Evolutionary conservation across 345 rosid species (phyloP).

Genomic region (Gossypium turneri): DNA sequence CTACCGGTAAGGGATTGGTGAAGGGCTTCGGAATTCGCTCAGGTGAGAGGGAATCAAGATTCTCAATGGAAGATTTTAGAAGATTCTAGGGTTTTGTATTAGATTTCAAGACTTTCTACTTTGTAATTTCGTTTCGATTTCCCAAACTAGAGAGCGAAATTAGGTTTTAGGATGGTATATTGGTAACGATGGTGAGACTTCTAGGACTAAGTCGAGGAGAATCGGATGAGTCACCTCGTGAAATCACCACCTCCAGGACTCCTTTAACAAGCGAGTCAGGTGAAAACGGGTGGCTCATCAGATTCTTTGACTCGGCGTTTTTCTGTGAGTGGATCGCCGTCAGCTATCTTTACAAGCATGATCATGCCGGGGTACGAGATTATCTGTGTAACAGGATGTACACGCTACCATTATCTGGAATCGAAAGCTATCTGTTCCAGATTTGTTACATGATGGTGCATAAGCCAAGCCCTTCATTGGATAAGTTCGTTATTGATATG

Average conservation of each 20-base stretch:
- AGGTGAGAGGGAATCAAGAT: constrained; percentile 7
- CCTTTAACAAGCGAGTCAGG: constrained; percentile 68
- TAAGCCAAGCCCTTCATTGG: constrained; percentile 97
- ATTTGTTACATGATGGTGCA: constrained; percentile 93
- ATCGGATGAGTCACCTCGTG: constrained; percentile 78
- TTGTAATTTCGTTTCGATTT: constrained; percentile 19
- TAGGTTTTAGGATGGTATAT: constrained; percentile 58
- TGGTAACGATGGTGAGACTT: constrained; percentile 75
- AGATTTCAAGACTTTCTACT: not conserved
- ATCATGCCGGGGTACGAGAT: constrained; percentile 88
- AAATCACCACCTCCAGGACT: constrained; percentile 65
- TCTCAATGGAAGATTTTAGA: not conserved
- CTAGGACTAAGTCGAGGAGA: constrained; percentile 76
- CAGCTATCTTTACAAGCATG: constrained; percentile 97
- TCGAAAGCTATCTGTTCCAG: constrained; percentile 93
- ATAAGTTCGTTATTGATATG: constrained; percentile 89
- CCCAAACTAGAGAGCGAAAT: constrained; percentile 68
- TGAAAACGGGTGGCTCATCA: constrained; percentile 95
- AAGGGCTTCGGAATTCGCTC: not conserved
- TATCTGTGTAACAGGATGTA: constrained; percentile 98
- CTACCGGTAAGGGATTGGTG: constrained; percentile 1
- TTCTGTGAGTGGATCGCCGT: constrained; percentile 99
- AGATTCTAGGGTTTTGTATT: constrained; percentile 1
- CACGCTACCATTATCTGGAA: constrained; percentile 79
- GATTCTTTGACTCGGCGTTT: constrained; percentile 96